phyloP scores from a whole-genome alignment of 768 basidiomycete genomes.

The Serendipita sp. region DNA sequence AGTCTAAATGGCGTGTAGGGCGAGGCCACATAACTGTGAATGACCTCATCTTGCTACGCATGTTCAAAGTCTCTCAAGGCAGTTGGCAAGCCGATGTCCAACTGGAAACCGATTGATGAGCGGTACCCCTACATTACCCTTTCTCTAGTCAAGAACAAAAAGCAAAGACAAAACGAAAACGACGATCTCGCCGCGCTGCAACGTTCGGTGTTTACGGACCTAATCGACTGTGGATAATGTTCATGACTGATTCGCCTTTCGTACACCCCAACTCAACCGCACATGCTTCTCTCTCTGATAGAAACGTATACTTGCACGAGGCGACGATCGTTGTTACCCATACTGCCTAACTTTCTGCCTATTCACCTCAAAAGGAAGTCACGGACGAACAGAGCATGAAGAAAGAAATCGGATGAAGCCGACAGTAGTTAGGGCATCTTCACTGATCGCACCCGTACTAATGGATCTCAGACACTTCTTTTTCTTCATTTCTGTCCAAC shows the following conservation, averaged over 20 bases:
- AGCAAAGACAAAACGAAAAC: neutral
- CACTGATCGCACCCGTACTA: conserved; percentile 5
- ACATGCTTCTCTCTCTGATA: neutral
- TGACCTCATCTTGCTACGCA: conserved; percentile 3
- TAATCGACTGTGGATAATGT: neutral
- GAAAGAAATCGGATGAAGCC: neutral
- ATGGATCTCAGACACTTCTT: neutral
- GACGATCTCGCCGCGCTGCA: neutral
- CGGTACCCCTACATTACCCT: neutral
- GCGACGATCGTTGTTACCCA: conserved; percentile 5
- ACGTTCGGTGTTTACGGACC: conserved; percentile 1
- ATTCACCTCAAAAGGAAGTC: conserved; percentile 1
- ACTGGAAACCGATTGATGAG: neutral
- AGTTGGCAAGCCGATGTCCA: conserved; percentile 4
- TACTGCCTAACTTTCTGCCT: neutral
- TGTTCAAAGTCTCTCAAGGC: conserved; percentile 5
- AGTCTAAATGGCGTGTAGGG: conserved; percentile 6
- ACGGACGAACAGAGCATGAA: neutral
- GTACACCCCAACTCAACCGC: neutral
- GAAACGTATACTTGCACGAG: neutral
- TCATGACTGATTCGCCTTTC: neutral
- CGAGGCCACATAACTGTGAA: neutral
- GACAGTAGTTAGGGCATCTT: conserved; percentile 7
- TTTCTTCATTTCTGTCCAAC: neutral
- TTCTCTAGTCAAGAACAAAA: neutral